Evolutionary conservation across 495 filamentous ascomycete genomes (phyloP), one percentile per base, ranked within the genome.

Genomic region (Podospora pseudopauciseta): DNA sequence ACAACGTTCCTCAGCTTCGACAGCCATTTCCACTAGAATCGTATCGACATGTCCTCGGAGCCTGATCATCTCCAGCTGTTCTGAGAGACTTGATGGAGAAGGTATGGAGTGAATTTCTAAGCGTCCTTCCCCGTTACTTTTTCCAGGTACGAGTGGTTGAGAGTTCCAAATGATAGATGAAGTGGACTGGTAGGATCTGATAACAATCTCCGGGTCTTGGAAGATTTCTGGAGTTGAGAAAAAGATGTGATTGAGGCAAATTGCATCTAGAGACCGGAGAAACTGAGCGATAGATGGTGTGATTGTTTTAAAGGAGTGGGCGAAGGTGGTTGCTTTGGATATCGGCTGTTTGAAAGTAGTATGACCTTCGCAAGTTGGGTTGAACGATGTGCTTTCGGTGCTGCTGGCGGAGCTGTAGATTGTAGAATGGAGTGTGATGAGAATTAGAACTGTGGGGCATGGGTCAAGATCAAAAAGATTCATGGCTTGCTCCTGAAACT

Each of bases 21-120:
- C 34, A 18, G 28, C 61, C 61, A 63, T 63, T 13, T 44, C 61
- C 9, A 32, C 61, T 13, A 19, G 61, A 27, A 63, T 23, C 3
- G 20, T 32, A 34, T 63, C 61, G 16, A 18, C 28, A 32, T 63
- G n/a, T 30, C 32, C 32, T 11, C 61, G 61, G 13, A 44, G 30
- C 18, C 23, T 63, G 1, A 63, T 49, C 32, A 63, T 28, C 9
- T 63, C 30, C 5, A 63, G 61, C 34, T 63, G 61, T 13, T 61
- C 16, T 13, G 19, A 26, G 4, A 61, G 59, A 5, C 26, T 3
- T 49, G 39, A 49, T 18, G 59, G 59, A 4, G 56, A 58, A 7
- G 59, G 59, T 5, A 18, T 18, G 1, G 27, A 15, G 15, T 27
- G 23, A 18, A 61, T 30, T 3, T 23, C 5, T n/a, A 28, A 30